Percentiles rank a stretch among this genome's conserved stretches.
Evolutionary conservation across 2,329 filamentous ascomycete genomes (phyloP).

Genomic region (Intubia oerlemansii): DNA sequence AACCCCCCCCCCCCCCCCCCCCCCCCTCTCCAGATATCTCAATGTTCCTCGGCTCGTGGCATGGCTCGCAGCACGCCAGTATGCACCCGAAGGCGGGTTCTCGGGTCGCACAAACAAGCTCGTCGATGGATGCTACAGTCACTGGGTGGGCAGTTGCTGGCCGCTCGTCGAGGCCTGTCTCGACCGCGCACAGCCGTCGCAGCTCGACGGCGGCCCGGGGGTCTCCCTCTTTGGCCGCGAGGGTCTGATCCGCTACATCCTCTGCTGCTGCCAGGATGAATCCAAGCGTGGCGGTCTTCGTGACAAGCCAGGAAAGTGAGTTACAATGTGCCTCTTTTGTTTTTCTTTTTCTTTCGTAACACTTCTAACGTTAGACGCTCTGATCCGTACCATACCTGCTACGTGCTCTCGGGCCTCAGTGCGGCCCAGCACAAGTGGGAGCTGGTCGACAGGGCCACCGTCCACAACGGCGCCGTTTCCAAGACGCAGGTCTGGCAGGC

Average conservation of each 20-base stretch:
- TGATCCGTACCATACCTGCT: conserved; percentile 85
- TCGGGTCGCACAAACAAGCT: conserved; percentile 92
- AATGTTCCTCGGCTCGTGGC: conserved; percentile 56
- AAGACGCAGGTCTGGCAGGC: conserved; percentile 17
- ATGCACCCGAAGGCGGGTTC: conserved; percentile 79
- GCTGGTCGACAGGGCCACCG: conserved; percentile 12
- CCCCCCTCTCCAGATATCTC: conserved; percentile 35
- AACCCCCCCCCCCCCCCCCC: neutral
- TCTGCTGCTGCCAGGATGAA: conserved; percentile 67
- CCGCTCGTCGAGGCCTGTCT: conserved; percentile 67
- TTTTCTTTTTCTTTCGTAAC: conserved; percentile 2
- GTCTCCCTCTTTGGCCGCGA: conserved; percentile 56
- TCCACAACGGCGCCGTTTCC: conserved; percentile 7
- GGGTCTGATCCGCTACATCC: conserved; percentile 71
- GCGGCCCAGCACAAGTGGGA: conserved; percentile 52
- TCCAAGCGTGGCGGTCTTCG: conserved; percentile 55
- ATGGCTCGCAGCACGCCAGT: conserved; percentile 81
- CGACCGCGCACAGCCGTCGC: conserved; percentile 11
- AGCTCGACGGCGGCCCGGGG: conserved; percentile 7
- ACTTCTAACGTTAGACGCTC: too few species aligned
- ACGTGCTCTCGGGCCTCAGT: conserved; percentile 71
- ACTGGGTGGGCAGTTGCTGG: conserved; percentile 95
- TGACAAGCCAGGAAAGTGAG: conserved; percentile 89
- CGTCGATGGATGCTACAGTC: conserved; percentile 94
- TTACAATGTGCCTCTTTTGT: conserved; percentile 20